Percentiles rank a stretch among this genome's conserved stretches.
These are phyloP conservation scores for Epichloe coenophiala DNA, from an alignment of 2,329 filamentous ascomycete genomes.

Conservation along the genomic window DNA sequence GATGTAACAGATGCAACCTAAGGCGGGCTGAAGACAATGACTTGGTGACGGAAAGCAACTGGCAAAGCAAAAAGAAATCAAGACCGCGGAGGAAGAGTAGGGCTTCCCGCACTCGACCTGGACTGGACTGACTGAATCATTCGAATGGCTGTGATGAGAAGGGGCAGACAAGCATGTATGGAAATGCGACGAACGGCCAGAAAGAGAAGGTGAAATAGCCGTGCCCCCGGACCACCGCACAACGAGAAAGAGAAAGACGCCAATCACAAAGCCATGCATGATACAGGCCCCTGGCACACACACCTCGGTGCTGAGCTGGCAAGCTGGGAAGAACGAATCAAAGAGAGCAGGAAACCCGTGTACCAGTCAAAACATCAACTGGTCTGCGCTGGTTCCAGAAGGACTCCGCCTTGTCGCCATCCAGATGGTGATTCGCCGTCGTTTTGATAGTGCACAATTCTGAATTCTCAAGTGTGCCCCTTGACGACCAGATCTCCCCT, in stretches of 20 bases:
- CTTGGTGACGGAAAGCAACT: not conserved
- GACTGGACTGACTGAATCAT: not conserved
- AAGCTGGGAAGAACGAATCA: not conserved
- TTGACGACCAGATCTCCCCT: too few species aligned
- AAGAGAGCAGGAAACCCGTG: not conserved
- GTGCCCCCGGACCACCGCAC: conserved; percentile 3
- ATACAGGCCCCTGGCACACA: conserved; percentile 1
- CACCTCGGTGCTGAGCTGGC: not conserved
- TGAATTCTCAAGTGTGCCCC: too few species aligned
- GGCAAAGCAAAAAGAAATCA: not conserved
- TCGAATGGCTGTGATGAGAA: conserved; percentile 1
- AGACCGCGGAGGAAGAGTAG: not conserved
- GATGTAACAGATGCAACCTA: conserved; percentile 2
- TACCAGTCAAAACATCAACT: not conserved
- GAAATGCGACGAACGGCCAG: conserved; percentile 6
- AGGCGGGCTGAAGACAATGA: conserved; percentile 1
- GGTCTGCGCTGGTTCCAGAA: conserved; percentile 5
- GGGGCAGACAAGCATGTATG: not conserved
- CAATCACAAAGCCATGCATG: conserved; percentile 5
- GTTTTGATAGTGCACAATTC: too few species aligned
- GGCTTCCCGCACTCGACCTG: not conserved
- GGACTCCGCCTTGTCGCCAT: conserved; percentile 2
- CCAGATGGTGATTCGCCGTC: conserved; percentile 1
- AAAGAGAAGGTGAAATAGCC: conserved; percentile 7
- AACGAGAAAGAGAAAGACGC: conserved; percentile 1